Evolutionary conservation across 208 protist species (phyloP).

Genomic region (Trypanosoma melophagium): DNA sequence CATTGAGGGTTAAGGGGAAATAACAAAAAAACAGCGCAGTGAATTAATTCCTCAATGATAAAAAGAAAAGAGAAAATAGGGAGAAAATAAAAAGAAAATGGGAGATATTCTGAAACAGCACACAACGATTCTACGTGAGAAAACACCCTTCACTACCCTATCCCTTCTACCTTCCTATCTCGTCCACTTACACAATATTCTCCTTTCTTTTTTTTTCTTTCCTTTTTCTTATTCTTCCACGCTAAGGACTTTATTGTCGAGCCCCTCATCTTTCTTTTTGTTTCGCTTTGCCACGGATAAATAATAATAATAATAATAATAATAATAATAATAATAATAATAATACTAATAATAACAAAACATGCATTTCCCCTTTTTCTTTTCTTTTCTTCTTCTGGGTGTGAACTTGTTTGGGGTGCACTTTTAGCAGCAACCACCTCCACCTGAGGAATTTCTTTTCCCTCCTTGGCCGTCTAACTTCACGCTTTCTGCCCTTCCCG

Average conservation of each 20-base stretch:
- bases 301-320: no score
- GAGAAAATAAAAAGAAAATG: conserved; percentile 11
- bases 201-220: background rate
- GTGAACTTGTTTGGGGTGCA: background rate
- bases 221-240: background rate
- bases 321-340: background rate
- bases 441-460: conserved; percentile 25
- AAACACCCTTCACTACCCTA: background rate
- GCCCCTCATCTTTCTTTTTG: no score
- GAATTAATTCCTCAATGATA: background rate
- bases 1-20: background rate
- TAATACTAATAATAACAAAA: background rate
- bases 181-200: background rate
- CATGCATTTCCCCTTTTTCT: background rate
- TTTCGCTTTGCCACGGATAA: no score
- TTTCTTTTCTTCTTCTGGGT: background rate
- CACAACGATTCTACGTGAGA: background rate
- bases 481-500: conserved; percentile 55
- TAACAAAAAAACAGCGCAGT: conserved; percentile 12
- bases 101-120: background rate
- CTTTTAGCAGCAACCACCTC: conserved; percentile 40
- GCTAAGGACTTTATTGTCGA: no score
- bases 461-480: conserved; percentile 39
- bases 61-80: conserved; percentile 16
- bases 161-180: no score